Conservation (phyloP, 306 rosid species). For the Purshia tridentata region DNA sequence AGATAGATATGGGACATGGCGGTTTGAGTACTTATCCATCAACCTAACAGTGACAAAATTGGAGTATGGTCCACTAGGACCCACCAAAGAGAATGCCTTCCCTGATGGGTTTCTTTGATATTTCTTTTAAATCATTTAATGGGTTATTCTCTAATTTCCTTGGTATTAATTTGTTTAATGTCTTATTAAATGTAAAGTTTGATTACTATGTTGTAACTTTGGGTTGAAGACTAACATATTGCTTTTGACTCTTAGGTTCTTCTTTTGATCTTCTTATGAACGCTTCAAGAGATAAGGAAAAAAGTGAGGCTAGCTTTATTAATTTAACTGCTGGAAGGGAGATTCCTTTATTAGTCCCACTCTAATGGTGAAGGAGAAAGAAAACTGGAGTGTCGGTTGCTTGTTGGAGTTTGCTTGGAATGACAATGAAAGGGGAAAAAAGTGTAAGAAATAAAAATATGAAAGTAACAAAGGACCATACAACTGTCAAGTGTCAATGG, state of each 20-base stretch:
- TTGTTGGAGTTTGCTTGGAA: constrained; percentile 31
- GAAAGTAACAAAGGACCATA: neutral
- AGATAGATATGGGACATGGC: neutral
- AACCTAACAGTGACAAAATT: constrained; percentile 33
- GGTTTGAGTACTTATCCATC: constrained; percentile 37
- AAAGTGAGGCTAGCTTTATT: neutral
- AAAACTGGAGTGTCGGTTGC: constrained; percentile 31
- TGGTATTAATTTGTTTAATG: constrained; percentile 14
- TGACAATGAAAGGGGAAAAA: constrained; percentile 20
- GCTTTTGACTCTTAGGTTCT: neutral
- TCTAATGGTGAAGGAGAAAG: neutral
- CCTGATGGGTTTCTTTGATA: constrained; percentile 15
- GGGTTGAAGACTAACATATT: constrained; percentile 10
- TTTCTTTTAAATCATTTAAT: constrained; percentile 28
- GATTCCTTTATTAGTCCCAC: constrained; percentile 22
- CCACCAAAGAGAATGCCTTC: constrained; percentile 34
- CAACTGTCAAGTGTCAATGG: constrained; percentile 24
- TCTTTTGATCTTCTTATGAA: neutral
- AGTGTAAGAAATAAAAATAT: neutral
- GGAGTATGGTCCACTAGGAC: constrained; percentile 16
- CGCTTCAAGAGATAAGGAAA: neutral
- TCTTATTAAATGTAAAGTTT: neutral
- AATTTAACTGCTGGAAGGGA: neutral
- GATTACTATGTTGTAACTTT: constrained; percentile 22
- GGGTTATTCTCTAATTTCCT: neutral